Conservation (phyloP, 1,284 basidiomycete genomes). For the Moesziomyces sp. region DNA sequence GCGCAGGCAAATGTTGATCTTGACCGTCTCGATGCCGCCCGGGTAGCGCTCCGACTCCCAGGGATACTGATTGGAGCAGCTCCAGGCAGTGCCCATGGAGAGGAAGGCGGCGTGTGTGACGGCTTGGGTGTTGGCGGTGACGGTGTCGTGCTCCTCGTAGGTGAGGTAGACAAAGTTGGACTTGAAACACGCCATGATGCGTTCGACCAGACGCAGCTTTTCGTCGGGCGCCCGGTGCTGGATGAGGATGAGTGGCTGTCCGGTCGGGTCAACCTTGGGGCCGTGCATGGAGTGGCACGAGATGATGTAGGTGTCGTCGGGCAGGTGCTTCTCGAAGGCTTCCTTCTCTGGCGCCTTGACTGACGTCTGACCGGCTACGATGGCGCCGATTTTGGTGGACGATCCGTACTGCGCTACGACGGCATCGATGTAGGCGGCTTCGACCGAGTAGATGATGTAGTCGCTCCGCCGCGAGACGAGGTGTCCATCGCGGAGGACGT, state of each 20-base stretch:
- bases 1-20: conserved; percentile 89
- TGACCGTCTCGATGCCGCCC: conserved; percentile 97
- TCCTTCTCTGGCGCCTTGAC: conserved; percentile 93
- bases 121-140: conserved; percentile 97
- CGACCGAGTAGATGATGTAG: conserved; percentile 91
- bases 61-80: conserved; percentile 80
- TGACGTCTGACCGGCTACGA: conserved; percentile 94
- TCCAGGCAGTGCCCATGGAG: conserved; percentile 98
- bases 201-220: conserved; percentile 82
- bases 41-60: conserved; percentile 94
- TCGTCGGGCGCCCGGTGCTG: conserved; percentile 83
- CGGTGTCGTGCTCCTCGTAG: conserved; percentile 94
- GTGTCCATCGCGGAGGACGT: conserved; percentile 81
- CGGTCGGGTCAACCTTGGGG: conserved; percentile 87
- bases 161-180: conserved; percentile 86
- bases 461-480: conserved; percentile 84
- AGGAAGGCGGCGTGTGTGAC: conserved; percentile 98
- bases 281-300: conserved; percentile 96
- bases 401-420: conserved; percentile 91
- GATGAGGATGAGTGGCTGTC: conserved; percentile 93
- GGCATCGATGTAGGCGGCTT: conserved; percentile 85
- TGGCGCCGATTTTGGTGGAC: conserved; percentile 90
- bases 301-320: conserved; percentile 85
- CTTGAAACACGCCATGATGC: conserved; percentile 83
- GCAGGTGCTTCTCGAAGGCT: conserved; percentile 91